Percentiles rank a stretch among this genome's conserved stretches.
These are phyloP conservation scores for Yamadazyma diddensiae DNA, from an alignment of 1,139 yeast species.

Conservation along the genomic window DNA sequence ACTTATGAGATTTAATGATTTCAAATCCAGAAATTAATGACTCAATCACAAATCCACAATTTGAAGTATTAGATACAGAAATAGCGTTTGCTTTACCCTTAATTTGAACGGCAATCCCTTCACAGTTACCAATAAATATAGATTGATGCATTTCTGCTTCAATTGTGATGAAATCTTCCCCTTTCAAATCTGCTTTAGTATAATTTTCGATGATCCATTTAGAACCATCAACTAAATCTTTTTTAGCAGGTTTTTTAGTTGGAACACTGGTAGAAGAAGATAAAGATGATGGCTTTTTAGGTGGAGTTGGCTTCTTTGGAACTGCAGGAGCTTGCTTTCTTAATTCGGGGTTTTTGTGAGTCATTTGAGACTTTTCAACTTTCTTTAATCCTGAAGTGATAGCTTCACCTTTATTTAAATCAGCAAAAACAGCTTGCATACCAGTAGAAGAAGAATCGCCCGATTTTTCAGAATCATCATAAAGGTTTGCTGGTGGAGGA, in stretches of 20 bases:
- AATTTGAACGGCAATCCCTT: slow-evolving; percentile 70
- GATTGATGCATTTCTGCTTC: slow-evolving; percentile 87
- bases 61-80: slow-evolving; percentile 69
- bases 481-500: slow-evolving; percentile 59
- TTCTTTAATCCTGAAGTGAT: slow-evolving; percentile 86
- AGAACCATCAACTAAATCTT: slow-evolving; percentile 78
- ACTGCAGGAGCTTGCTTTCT: slow-evolving; percentile 46
- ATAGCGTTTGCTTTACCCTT: slow-evolving; percentile 92
- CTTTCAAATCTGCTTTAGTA: slow-evolving; percentile 44
- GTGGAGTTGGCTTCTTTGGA: slow-evolving; percentile 56
- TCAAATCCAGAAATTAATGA: slow-evolving; percentile 86
- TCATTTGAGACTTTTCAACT: slow-evolving; percentile 91
- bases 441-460: slow-evolving; percentile 44
- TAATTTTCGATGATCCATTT: slow-evolving; percentile 84
- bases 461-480: slow-evolving; percentile 18
- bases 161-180: slow-evolving; percentile 54
- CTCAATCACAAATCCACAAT: slow-evolving; percentile 77
- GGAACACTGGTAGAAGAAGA: slow-evolving; percentile 28
- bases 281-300: slow-evolving; percentile 71
- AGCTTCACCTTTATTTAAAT: slow-evolving; percentile 77
- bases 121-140: slow-evolving; percentile 81
- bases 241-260: slow-evolving; percentile 61
- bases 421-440: slow-evolving; percentile 88
- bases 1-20: slow-evolving; percentile 73
- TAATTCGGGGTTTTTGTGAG: slow-evolving; percentile 86